A percentile compares a stretch with the other conserved stretches of the same genome.
Evolutionary conservation across 768 basidiomycete genomes (phyloP).

Genomic region (Tricholoma furcatifolium): DNA sequence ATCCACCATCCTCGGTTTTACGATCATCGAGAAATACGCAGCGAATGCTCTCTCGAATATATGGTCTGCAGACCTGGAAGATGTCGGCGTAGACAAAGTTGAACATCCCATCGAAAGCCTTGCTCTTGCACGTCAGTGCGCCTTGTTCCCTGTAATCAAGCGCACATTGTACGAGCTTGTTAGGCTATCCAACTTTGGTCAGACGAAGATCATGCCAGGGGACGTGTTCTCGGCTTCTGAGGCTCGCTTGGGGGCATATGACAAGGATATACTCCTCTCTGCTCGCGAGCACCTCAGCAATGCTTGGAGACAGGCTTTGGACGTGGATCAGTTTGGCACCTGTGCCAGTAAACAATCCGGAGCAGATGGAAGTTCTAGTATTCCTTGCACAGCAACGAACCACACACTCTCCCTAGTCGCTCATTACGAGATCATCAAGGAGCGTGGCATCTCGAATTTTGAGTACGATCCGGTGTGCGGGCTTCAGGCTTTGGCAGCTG

Average conservation of each 20-base stretch:
- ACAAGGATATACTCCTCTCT: slow-evolving; percentile 10
- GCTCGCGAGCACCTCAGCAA: slow-evolving; percentile 20
- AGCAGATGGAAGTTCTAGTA: neutral
- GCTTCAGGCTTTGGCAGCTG: slow-evolving; percentile 27
- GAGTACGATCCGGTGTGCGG: slow-evolving; percentile 35
- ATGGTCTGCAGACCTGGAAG: slow-evolving; percentile 30
- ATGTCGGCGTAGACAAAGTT: slow-evolving; percentile 18
- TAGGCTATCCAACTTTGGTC: slow-evolving; percentile 26
- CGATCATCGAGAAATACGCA: slow-evolving; percentile 26
- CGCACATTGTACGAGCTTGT: slow-evolving; percentile 39
- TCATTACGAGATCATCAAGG: slow-evolving; percentile 17
- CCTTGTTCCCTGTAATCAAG: slow-evolving; percentile 28
- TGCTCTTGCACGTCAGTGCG: slow-evolving; percentile 28
- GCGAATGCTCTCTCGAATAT: slow-evolving; percentile 24
- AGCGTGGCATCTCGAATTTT: slow-evolving; percentile 24
- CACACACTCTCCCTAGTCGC: slow-evolving; percentile 1
- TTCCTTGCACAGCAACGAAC: slow-evolving; percentile 1
- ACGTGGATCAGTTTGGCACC: slow-evolving; percentile 6
- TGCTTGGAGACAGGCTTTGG: slow-evolving; percentile 18
- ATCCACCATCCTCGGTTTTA: slow-evolving; percentile 31
- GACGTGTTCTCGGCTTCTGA: neutral
- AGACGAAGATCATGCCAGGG: slow-evolving; percentile 9
- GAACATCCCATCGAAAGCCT: slow-evolving; percentile 29
- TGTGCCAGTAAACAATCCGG: neutral
- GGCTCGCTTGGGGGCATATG: neutral